Percentiles rank a stretch among this genome's conserved stretches.
Conservation (phyloP, 176 grass and related monocot genomes). For the Oryza brachyantha region DNA sequence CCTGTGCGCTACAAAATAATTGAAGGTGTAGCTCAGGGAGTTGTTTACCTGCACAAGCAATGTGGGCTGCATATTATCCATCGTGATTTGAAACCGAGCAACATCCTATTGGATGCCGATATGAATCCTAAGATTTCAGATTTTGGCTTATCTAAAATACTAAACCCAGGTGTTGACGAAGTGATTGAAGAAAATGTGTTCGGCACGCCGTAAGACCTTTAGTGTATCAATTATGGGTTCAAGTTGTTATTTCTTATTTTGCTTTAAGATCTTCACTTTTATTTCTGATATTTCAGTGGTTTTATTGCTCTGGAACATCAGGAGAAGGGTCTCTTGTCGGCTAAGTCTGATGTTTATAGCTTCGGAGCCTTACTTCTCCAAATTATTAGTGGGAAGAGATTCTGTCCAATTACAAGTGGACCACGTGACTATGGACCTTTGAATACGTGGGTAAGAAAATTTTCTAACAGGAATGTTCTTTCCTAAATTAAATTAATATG, state of each 20-base stretch:
- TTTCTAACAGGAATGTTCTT: no score
- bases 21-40: no score
- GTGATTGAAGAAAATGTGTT: no score
- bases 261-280: background rate
- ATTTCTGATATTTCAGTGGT: background rate
- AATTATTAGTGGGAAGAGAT: slow-evolving; percentile 1
- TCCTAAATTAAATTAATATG: no score
- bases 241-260: background rate
- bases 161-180: background rate
- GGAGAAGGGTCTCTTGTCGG: background rate
- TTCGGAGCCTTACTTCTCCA: background rate
- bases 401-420: no score
- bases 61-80: background rate
- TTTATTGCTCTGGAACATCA: background rate
- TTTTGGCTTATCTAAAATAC: slow-evolving; percentile 1
- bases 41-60: no score
- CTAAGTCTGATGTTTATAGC: slow-evolving; percentile 4
- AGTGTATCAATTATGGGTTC: background rate
- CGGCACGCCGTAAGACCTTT: background rate
- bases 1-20: no score
- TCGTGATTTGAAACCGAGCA: slow-evolving; percentile 15
- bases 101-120: slow-evolving; percentile 6
- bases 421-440: no score
- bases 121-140: slow-evolving; percentile 15
- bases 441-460: no score